Conservation (phyloP, 108 stramenopile species). For the Nitzschia palea region DNA sequence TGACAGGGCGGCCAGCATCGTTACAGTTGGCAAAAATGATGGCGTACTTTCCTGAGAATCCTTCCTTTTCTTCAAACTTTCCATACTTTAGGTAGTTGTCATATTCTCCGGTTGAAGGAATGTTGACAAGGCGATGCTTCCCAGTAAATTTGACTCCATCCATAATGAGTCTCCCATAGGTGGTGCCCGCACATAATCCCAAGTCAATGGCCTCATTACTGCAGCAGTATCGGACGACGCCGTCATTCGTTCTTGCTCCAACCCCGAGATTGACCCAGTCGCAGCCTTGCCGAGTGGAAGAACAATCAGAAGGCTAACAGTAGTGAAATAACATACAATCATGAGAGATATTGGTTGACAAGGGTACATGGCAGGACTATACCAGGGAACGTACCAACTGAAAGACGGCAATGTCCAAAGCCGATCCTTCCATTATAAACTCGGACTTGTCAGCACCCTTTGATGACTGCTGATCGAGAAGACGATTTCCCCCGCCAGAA, state of each 20-base stretch:
- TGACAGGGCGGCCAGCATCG: conserved; percentile 60
- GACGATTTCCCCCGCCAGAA: conserved; percentile 26
- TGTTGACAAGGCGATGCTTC: conserved; percentile 52
- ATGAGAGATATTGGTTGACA: too few relatives aligned
- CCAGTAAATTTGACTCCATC: conserved; percentile 55
- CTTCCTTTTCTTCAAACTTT: conserved; percentile 42
- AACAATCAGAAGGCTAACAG: conserved; percentile 63
- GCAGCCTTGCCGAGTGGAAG: conserved; percentile 61
- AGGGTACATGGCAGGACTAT: too few relatives aligned
- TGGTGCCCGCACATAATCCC: conserved; percentile 53
- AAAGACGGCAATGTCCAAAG: conserved; percentile 35
- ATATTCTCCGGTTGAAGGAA: conserved; percentile 63
- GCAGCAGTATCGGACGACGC: conserved; percentile 75
- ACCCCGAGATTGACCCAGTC: conserved; percentile 82
- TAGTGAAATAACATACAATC: not conserved
- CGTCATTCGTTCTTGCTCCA: conserved; percentile 50
- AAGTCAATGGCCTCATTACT: conserved; percentile 64
- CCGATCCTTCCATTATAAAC: conserved; percentile 29
- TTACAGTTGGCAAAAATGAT: conserved; percentile 84
- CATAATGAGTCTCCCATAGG: conserved; percentile 69
- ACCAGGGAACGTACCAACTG: conserved; percentile 30
- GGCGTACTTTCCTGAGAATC: conserved; percentile 58
- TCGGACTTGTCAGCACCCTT: conserved; percentile 2
- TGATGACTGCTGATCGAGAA: conserved; percentile 24
- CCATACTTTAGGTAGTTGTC: conserved; percentile 48